phyloP scores from a whole-genome alignment of 208 protist genomes.

The Trypanosoma caninum region DNA sequence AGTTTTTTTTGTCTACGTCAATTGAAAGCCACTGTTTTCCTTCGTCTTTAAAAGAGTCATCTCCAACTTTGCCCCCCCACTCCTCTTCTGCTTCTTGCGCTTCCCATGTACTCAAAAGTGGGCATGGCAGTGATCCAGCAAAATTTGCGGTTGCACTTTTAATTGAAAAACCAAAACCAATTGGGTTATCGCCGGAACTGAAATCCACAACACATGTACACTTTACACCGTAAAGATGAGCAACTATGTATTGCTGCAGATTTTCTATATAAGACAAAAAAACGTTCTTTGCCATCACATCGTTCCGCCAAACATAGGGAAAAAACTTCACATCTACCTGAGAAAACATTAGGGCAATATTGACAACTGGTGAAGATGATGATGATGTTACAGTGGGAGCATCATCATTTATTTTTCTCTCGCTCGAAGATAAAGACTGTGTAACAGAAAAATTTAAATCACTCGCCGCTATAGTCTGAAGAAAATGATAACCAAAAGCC shows the following conservation, averaged over 20 bases:
- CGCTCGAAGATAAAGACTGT: background rate
- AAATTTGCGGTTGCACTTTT: slow-evolving; percentile 34
- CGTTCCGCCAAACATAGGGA: slow-evolving; percentile 10
- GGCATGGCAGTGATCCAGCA: slow-evolving; percentile 40
- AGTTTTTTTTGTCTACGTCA: slow-evolving; percentile 51
- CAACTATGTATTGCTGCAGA: slow-evolving; percentile 8
- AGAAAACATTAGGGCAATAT: background rate
- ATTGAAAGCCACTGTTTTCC: slow-evolving; percentile 42
- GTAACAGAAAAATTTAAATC: background rate
- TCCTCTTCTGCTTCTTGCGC: background rate
- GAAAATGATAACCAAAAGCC: slow-evolving; percentile 21
- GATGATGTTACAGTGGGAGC: background rate
- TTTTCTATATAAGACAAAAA: slow-evolving; percentile 13
- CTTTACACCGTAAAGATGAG: background rate
- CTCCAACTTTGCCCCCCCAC: slow-evolving; percentile 9
- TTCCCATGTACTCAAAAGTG: slow-evolving; percentile 44
- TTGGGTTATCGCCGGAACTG: slow-evolving; percentile 25
- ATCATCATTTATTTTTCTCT: too few relatives aligned
- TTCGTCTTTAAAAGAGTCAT: background rate
- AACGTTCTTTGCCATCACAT: slow-evolving; percentile 6
- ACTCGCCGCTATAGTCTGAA: slow-evolving; percentile 4
- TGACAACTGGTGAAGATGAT: background rate
- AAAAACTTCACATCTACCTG: slow-evolving; percentile 11
- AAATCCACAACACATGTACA: slow-evolving; percentile 1
- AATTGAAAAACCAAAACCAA: slow-evolving; percentile 45